These are phyloP conservation scores for Narthecium ossifragum DNA, from an alignment of 106 monocot species.

Conservation along the genomic window DNA sequence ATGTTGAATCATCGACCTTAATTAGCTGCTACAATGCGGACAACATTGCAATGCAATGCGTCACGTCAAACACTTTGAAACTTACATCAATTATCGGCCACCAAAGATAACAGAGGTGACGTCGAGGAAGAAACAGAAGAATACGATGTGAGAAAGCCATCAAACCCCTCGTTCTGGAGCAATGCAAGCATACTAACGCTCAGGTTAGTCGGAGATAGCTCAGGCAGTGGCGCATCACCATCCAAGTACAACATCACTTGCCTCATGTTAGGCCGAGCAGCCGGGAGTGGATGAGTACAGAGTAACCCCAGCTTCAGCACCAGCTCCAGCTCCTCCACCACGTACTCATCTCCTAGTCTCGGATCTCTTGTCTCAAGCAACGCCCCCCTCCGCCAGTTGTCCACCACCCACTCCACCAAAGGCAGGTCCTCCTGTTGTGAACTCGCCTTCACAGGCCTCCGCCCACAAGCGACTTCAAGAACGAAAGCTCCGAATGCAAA, in stretches of 20 bases:
- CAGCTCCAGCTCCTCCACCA: slow-evolving; percentile 6
- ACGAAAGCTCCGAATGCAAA: slow-evolving; percentile 6
- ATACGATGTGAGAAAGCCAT: too few species aligned
- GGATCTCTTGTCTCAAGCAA: background rate
- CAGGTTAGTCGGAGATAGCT: background rate
- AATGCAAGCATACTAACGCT: background rate
- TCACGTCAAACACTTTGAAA: too few species aligned
- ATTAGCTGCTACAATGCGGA: too few species aligned
- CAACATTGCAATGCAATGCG: too few species aligned
- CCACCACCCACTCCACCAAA: background rate
- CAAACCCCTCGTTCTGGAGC: background rate
- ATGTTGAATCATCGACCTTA: too few species aligned
- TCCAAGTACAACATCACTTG: slow-evolving; percentile 1
- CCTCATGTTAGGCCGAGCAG: slow-evolving; percentile 1
- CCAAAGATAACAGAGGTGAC: too few species aligned
- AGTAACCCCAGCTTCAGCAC: background rate
- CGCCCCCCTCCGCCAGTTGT: background rate
- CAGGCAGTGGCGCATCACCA: background rate
- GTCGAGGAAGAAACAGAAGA: too few species aligned
- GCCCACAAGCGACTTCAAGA: slow-evolving; percentile 14
- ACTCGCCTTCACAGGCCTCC: background rate
- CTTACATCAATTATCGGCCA: too few species aligned
- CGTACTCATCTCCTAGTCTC: background rate
- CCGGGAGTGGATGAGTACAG: background rate
- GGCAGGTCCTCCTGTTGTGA: background rate